Evolutionary conservation across 352 stramenopile species (phyloP), one percentile per base, ranked within the genome.

Genomic region (Phytopythium helicoides): DNA sequence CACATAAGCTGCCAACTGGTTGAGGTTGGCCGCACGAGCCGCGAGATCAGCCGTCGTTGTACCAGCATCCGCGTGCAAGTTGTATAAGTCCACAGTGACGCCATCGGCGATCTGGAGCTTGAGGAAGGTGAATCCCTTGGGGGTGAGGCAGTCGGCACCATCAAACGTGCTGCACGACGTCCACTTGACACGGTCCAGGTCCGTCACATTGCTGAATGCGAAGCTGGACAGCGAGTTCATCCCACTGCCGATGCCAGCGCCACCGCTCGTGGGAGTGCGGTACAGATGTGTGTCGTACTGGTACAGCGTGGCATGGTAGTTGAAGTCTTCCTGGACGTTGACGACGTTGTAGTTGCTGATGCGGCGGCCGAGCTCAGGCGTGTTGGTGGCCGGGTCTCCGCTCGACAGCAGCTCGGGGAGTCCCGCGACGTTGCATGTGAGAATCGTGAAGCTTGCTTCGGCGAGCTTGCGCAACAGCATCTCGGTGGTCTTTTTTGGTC

Each of bases 51-150:
- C 59, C 12, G 61, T 47, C 7, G 52, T 68, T 1, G 19, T 49
- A 23, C 68, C 70, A 16, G 70, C 73, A 39, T 81, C 70, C 5
- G 73, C 47, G 62, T 84, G 73, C 16, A 84, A 55, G 47, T 81
- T 84, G 60, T 84, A 84, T 10, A 81, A 47, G 46, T 81, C 70
- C 23, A 81, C 37, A 11, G 52, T 60, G 36, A 72, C 64, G 26
- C 73, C 73, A 14, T 76, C 64, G 0, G 56, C 70, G 40, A 84
- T 52, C 47, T 80, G 55, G 38, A 84, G 52, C 35, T 68, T 56
- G 34, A 76, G 44, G 34, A 68, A 55, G 7, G 70, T 84, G 47
- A 84, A 84, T 15, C 73, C 73, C 59, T 84, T 84, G 14, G 73
- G 73, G 7, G 73, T 84, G 45, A 84, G 58, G 54, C 73, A 84